Percentiles rank a stretch among this genome's conserved stretches.
phyloP scores from a whole-genome alignment of 164 flowering plant species.

The Santalum album region DNA sequence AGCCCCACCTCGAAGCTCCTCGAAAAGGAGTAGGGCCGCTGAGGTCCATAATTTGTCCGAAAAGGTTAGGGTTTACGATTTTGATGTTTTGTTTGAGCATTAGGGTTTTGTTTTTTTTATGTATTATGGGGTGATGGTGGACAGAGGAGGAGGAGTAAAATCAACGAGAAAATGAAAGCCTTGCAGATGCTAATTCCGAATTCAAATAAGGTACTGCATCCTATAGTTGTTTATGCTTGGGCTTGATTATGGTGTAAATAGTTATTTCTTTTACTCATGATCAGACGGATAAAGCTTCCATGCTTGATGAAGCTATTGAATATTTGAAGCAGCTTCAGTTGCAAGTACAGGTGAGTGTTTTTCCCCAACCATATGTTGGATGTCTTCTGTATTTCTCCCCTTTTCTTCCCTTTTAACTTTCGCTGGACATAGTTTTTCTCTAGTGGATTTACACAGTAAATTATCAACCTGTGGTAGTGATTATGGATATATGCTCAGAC shows the following conservation, averaged over 20 bases:
- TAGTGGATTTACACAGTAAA: no score
- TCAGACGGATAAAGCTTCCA: conserved; percentile 83
- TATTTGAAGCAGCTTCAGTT: conserved; percentile 87
- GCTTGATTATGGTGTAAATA: neutral
- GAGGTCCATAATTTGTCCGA: conserved; percentile 87
- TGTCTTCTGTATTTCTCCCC: no score
- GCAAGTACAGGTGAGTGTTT: conserved; percentile 60
- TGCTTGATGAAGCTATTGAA: conserved; percentile 88
- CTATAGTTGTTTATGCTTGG: neutral
- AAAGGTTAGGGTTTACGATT: conserved; percentile 37
- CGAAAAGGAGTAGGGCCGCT: conserved; percentile 82
- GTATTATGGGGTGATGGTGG: conserved; percentile 9
- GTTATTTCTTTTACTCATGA: conserved; percentile 2
- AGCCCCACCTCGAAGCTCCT: conserved; percentile 30
- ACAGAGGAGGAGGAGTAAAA: conserved; percentile 85
- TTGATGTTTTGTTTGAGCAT: neutral
- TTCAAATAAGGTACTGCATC: conserved; percentile 55
- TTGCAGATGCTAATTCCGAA: conserved; percentile 80
- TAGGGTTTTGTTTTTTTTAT: neutral
- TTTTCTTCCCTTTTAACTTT: no score
- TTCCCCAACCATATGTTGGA: neutral
- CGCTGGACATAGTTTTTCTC: no score
- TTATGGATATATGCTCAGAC: no score
- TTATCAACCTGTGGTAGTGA: no score
- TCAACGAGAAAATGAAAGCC: conserved; percentile 90